Evolutionary conservation across 768 basidiomycete genomes (phyloP), one percentile per base, ranked within the genome.

Genomic region (Russula lepida): DNA sequence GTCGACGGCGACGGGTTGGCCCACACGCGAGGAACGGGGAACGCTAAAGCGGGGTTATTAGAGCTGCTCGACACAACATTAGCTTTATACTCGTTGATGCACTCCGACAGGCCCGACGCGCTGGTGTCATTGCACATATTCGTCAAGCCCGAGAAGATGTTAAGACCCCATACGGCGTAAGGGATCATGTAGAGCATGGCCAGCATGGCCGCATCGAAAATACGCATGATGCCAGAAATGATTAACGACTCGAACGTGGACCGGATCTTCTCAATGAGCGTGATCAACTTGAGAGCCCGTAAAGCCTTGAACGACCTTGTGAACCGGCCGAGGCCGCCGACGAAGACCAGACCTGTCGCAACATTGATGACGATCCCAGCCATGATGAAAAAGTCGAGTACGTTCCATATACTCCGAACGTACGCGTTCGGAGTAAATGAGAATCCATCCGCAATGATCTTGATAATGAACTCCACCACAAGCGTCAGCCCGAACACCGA

Each of bases 151-250:
- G 84, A 78, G 73, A 98, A 98, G 71, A 98, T 90, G 68, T 93
- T 97, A 53, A 91, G 81, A 11, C 94, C 93, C 92, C 92, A 95
- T 9, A 95, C 85, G 19, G 92, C 90, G 69, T 91, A 93, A 0
- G 91, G 91, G 66, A 93, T 89, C 83, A 93, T 88, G 71, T 92
- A 93, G 54, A 98, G 80, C 48, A 94, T 82, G 54, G 95, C 92
- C 17, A 98, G 83, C 51, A 95, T 73, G 4, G 88, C 92, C 1
- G 95, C 95, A 65, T 95, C 92, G 56, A 97, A 64, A 63, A 98
- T 94, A 67, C 90, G 86, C 32, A 79, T 71, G 11, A 86, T 86
- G 3, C 95, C 95, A 13, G 89, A 87, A 64, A 97, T 85, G 66
- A 98, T 86, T 48, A 98, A 76, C 15, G 85, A 84, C 67, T 90